Evolutionary conservation across 164 flowering plant genomes (phyloP).

Genomic region (Vitis rotundifolia): DNA sequence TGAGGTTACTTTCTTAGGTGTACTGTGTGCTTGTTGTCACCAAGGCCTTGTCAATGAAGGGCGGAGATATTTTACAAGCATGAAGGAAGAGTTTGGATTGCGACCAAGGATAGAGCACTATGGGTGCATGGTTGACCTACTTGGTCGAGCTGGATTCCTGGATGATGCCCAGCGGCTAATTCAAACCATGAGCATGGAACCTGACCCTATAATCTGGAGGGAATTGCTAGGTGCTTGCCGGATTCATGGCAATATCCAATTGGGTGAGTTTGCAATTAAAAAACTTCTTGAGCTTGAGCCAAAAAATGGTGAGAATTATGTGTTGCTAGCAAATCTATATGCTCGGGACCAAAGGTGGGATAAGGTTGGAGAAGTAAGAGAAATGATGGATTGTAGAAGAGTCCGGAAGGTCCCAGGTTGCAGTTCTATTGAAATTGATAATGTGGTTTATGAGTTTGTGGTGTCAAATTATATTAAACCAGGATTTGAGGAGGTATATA

Average conservation of each 20-base stretch:
- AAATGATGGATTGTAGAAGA: slow-evolving; percentile 18
- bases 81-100: slow-evolving; percentile 24
- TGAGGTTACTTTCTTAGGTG: slow-evolving; percentile 25
- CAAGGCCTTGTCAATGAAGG: slow-evolving; percentile 32
- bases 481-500: slow-evolving; percentile 20
- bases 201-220: slow-evolving; percentile 32
- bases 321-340: slow-evolving; percentile 25
- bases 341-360: slow-evolving; percentile 26
- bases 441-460: slow-evolving; percentile 28
- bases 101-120: slow-evolving; percentile 30
- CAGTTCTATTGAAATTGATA: slow-evolving; percentile 30
- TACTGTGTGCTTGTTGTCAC: slow-evolving; percentile 36
- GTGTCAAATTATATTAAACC: slow-evolving; percentile 19
- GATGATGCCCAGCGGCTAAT: slow-evolving; percentile 30
- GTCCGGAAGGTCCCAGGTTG: slow-evolving; percentile 24
- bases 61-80: slow-evolving; percentile 11
- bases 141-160: slow-evolving; percentile 31
- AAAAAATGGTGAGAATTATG: slow-evolving; percentile 26
- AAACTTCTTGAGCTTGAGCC: slow-evolving; percentile 32
- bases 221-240: slow-evolving; percentile 33
- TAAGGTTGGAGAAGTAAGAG: slow-evolving; percentile 23
- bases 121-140: slow-evolving; percentile 38
- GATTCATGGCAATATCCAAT: slow-evolving; percentile 15
- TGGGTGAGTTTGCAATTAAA: slow-evolving; percentile 23
- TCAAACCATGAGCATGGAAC: slow-evolving; percentile 22